Conservation (phyloP, 1,284 basidiomycete genomes). For the Tremellales sp. region DNA sequence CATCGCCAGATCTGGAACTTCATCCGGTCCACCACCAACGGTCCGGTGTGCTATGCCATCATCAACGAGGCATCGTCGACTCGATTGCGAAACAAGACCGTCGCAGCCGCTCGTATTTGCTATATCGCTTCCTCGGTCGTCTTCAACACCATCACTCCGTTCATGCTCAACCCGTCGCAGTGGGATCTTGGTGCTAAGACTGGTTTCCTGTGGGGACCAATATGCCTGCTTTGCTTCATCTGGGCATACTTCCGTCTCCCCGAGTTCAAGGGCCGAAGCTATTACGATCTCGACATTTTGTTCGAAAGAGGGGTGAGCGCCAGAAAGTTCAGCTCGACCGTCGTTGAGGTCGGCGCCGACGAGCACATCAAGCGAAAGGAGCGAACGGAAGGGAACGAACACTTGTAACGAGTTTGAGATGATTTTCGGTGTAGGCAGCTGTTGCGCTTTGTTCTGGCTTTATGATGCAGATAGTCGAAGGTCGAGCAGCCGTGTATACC, state of each 20-base stretch:
- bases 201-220: conserved; percentile 15
- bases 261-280: conserved; percentile 37
- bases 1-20: not conserved
- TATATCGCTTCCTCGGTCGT: conserved; percentile 24
- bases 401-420: too few species aligned
- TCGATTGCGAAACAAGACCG: conserved; percentile 50
- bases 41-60: conserved; percentile 10
- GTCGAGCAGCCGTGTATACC: too few species aligned
- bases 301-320: conserved; percentile 36
- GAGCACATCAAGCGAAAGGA: not conserved
- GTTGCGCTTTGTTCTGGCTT: too few species aligned
- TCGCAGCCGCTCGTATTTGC: conserved; percentile 47
- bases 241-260: conserved; percentile 18
- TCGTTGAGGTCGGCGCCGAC: not conserved
- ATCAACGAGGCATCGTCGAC: conserved; percentile 47
- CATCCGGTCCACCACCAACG: not conserved
- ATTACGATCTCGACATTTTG: conserved; percentile 41
- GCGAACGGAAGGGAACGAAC: too few species aligned
- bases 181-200: conserved; percentile 16
- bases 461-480: too few species aligned
- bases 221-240: not conserved
- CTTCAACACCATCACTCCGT: not conserved
- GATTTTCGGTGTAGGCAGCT: too few species aligned
- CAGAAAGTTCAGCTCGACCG: conserved; percentile 17
- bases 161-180: conserved; percentile 10